A percentile compares a stretch with the other conserved stretches of the same genome.
Evolutionary conservation across 2,329 filamentous ascomycete genomes (phyloP).

Genomic region (Alternaria atra): DNA sequence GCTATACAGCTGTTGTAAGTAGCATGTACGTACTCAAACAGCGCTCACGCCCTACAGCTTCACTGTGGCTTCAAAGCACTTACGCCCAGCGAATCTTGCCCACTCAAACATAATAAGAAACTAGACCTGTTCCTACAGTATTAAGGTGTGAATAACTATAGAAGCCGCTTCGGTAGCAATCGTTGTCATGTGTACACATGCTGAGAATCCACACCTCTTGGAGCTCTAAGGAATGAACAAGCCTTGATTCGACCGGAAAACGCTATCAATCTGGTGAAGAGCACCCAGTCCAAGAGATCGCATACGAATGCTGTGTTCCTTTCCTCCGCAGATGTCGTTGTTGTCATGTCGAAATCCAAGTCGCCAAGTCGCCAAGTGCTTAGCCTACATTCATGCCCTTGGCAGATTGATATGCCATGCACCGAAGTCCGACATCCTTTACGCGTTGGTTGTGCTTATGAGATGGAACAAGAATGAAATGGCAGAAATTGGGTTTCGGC

Average conservation of each 20-base stretch:
- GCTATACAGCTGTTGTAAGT: background rate
- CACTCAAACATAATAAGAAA: background rate
- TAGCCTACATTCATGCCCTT: conserved; percentile 7
- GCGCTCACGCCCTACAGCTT: background rate
- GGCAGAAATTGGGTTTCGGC: background rate
- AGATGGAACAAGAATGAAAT: background rate
- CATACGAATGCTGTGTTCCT: background rate
- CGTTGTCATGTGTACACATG: background rate
- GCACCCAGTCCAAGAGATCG: background rate
- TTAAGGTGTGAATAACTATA: background rate
- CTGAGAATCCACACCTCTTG: background rate
- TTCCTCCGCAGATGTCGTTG: conserved; percentile 3
- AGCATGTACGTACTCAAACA: background rate
- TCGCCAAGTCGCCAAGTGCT: conserved; percentile 15
- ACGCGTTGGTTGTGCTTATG: background rate
- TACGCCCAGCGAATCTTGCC: background rate
- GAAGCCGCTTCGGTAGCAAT: background rate
- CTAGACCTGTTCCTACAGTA: background rate
- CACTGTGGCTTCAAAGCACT: background rate
- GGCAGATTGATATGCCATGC: background rate
- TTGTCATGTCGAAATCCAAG: conserved; percentile 7
- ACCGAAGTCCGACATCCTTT: background rate
- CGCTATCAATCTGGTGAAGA: background rate
- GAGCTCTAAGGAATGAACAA: background rate
- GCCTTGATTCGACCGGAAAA: background rate